phyloP scores from a whole-genome alignment of 306 rosid species.

The Medicago lupulina region DNA sequence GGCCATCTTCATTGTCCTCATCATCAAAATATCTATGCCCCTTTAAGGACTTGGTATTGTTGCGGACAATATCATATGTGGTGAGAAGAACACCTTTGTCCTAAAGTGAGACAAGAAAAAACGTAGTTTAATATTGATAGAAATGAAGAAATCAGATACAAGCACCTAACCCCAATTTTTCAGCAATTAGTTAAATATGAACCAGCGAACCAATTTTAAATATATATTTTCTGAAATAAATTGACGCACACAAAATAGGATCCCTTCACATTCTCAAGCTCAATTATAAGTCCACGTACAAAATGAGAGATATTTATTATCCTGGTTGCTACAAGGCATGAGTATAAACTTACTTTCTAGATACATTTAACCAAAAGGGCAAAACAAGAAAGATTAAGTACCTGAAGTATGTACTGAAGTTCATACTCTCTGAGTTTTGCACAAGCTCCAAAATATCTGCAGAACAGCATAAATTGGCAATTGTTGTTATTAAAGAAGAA shows the following conservation, averaged over 20 bases:
- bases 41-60: slow-evolving; percentile 73
- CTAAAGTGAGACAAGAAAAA: slow-evolving; percentile 46
- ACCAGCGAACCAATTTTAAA: slow-evolving; percentile 20
- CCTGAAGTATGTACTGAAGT: slow-evolving; percentile 90
- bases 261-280: slow-evolving; percentile 21
- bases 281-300: slow-evolving; percentile 4
- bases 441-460: slow-evolving; percentile 76
- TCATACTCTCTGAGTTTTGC: slow-evolving; percentile 73
- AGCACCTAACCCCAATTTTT: slow-evolving; percentile 4
- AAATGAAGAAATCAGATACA: slow-evolving; percentile 18
- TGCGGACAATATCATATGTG: slow-evolving; percentile 91
- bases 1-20: slow-evolving; percentile 65
- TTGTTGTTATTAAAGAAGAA: slow-evolving; percentile 8
- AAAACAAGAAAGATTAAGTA: slow-evolving; percentile 37
- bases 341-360: neutral
- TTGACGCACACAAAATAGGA: slow-evolving; percentile 7
- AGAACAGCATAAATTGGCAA: slow-evolving; percentile 34
- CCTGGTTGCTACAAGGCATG: neutral
- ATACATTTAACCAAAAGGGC: slow-evolving; percentile 23
- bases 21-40: slow-evolving; percentile 53
- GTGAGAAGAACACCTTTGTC: slow-evolving; percentile 94
- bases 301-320: slow-evolving; percentile 1
- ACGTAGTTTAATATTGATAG: slow-evolving; percentile 19
- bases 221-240: slow-evolving; percentile 22
- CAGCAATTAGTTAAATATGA: neutral